Evolutionary conservation across 1,284 basidiomycete genomes (phyloP), one percentile per base, ranked within the genome.

Genomic region (Ustilago bromivora): DNA sequence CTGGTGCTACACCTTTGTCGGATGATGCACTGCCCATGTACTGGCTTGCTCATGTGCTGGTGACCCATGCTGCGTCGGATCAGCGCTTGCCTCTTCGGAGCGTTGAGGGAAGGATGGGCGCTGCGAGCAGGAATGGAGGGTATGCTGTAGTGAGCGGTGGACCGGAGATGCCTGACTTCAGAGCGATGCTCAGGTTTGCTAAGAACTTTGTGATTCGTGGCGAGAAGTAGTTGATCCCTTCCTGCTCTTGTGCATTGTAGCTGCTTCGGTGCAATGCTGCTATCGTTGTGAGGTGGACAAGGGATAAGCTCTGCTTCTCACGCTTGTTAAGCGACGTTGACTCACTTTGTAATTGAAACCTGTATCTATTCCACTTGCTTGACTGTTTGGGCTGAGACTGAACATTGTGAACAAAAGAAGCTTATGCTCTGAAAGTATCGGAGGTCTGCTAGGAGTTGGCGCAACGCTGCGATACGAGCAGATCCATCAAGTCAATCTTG

Each of bases 11-110:
- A n/a, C 69, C 81, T 35, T 70, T 83, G 11, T 78, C 75, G 40
- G 76, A 83, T 61, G 81, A 83, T 51, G 81, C 81, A 7, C 58
- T 83, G 58, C 81, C 81, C 6, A 63, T 83, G 59, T 83, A 80
- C 58, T 83, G 81, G 81, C 75, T 82, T 8, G 63, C 71, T 1
- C 78, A 82, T 35, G 81, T 82, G 34, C 71, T 82, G 2, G 76
- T 82, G 34, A 81, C 74, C 46, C 81, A 82, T 47, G 79, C 78
- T 32, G 66, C 71, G 3, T 73, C 67, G 31, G 67, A 77, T 46
- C 75, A 77, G 47, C 65, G 67, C 13, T 64, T 77, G 17, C 75
- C 75, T 4, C 57, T 77, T 13, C 70, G 75, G 23, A 77, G 59
- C 47, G 54, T 61, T 17, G 72, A 68, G 15, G 58, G 72, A 31